Conservation (phyloP, 192 early-diverging fungal genomes). For the Entomortierella beljakovae region DNA sequence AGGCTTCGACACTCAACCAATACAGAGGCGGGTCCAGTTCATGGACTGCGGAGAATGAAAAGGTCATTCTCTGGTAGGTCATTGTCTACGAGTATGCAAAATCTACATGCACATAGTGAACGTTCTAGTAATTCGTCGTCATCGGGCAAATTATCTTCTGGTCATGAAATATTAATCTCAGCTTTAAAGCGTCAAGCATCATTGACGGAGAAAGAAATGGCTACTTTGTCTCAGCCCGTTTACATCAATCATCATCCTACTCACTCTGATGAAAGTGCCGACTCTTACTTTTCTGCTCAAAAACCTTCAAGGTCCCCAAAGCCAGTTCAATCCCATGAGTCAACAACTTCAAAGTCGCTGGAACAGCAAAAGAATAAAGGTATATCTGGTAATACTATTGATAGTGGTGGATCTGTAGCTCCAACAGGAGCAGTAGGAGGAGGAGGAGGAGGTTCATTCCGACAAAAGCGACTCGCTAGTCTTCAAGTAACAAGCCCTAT, state of each 20-base stretch:
- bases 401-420: too few species aligned
- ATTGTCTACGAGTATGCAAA: conserved; percentile 30
- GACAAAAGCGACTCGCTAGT: conserved; percentile 41
- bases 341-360: background rate
- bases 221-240: background rate
- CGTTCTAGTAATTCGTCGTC: conserved; percentile 14
- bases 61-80: conserved; percentile 20
- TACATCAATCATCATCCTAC: background rate
- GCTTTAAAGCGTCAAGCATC: conserved; percentile 26
- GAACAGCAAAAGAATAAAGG: conserved; percentile 4
- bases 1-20: conserved; percentile 49
- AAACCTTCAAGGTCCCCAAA: background rate
- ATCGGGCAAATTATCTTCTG: conserved; percentile 1
- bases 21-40: conserved; percentile 15
- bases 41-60: conserved; percentile 20
- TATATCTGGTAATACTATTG: background rate
- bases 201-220: too few species aligned
- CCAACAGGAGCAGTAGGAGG: too few species aligned
- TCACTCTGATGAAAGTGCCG: background rate
- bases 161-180: conserved; percentile 15
- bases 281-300: background rate
- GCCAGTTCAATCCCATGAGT: background rate
- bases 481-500: conserved; percentile 13
- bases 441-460: conserved; percentile 14
- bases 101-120: conserved; percentile 22